Conservation (phyloP, 495 filamentous ascomycete genomes). For the Gamarada debralockiae region DNA sequence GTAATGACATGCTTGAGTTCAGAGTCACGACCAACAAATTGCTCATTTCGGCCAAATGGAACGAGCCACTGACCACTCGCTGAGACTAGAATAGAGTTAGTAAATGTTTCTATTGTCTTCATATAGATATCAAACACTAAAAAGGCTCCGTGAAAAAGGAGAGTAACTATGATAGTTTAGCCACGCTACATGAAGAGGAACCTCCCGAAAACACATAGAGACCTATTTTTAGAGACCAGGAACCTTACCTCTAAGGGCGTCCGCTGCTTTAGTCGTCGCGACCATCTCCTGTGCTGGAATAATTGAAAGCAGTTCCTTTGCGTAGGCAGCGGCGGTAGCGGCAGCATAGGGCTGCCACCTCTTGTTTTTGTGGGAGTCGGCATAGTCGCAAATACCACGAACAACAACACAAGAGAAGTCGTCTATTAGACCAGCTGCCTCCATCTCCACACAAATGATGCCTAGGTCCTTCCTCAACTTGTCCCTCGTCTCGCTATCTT, state of each 20-base stretch:
- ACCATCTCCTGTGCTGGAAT: slow-evolving; percentile 2
- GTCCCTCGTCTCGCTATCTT: background rate
- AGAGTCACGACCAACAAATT: background rate
- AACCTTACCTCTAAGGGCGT: too few species aligned
- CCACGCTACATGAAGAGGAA: too few species aligned
- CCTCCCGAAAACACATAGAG: background rate
- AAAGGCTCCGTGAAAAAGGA: background rate
- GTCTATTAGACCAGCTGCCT: slow-evolving; percentile 23
- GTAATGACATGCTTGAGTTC: background rate
- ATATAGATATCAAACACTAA: background rate
- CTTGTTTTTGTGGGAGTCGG: slow-evolving; percentile 34
- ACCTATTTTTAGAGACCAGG: too few species aligned
- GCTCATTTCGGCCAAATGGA: background rate
- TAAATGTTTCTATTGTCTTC: background rate
- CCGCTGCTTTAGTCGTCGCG: too few species aligned
- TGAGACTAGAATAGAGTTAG: background rate
- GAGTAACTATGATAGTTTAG: background rate
- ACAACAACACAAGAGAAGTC: slow-evolving; percentile 31
- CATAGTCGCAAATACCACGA: slow-evolving; percentile 33
- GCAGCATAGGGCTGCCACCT: slow-evolving; percentile 32
- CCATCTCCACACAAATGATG: slow-evolving; percentile 34
- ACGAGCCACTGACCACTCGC: background rate
- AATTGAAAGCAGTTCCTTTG: slow-evolving; percentile 18
- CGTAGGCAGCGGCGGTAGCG: slow-evolving; percentile 22
- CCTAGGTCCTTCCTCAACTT: slow-evolving; percentile 31